Base-by-base conservation (phyloP, 1,139 yeast genomes). In the Candida gigantensis region DNA sequence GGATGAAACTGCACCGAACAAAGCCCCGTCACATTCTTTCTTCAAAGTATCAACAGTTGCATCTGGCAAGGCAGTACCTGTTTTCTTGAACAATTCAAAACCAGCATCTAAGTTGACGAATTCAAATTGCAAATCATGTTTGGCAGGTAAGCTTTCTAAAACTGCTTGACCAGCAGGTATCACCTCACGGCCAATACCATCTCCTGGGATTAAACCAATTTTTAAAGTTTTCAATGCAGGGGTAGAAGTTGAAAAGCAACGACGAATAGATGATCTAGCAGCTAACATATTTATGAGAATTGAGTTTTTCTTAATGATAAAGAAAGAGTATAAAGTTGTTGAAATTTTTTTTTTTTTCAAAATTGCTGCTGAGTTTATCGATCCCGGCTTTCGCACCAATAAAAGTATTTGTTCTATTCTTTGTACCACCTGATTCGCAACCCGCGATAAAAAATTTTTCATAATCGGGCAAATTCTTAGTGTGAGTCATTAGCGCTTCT, bases 181-280 rank as follows among this genome's bases (percentile, higher is more conserved):
- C 35, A 92, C 98, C 66, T 92, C 98, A 56, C 87, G 81, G 39
- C 98, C 98, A 54, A 92, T 92, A 46, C 98, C 98, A 61, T 92
- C 98, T 59, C 98, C 98, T 36, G 98, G 96, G 54, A 92, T 89
- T 57, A 92, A 76, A 23, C 77, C 77, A 42, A 71, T 71, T 49
- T 68, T 71, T 43, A 71, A 58, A 37, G 59, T 57, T 51, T 68
- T 70, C 44, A 60, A 45, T 24, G 62, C 50, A 13, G 55, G 42
- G 13, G 63, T 41, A 7, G 67, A 53, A 18, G 70, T 54, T 11
- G 74, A 61, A 40, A 71, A 66, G 28, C 60, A 51, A 51, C 75
- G 72, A 45, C 59, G 52, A 18, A 57, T 44, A 17, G 52, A 43
- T 2, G 56, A 35, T 47, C 54, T 55, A 7, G 34, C 25, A 20